Evolutionary conservation across 768 basidiomycete genomes (phyloP).

Genomic region (Lactifluus subvellereus): DNA sequence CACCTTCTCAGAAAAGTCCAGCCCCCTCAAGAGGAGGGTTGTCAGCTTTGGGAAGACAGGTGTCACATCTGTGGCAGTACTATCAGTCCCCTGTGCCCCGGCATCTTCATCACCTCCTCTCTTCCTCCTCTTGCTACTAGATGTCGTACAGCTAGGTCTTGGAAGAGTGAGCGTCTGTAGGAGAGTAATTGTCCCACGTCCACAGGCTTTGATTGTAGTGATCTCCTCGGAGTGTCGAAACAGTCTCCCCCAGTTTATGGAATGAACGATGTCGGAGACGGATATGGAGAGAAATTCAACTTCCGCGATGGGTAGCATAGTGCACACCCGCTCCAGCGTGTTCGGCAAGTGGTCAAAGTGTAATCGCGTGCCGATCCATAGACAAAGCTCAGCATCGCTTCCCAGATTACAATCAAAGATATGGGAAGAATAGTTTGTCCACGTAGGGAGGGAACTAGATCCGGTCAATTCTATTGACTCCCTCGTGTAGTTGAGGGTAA

Average conservation of each 20-base stretch:
- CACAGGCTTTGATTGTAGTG: background rate
- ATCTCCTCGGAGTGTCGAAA: constrained; percentile 3
- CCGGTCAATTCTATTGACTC: background rate
- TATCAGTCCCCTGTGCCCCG: background rate
- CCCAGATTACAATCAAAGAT: background rate
- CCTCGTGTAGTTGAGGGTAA: background rate
- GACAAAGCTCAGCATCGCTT: background rate
- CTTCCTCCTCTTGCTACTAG: background rate
- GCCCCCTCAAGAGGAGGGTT: background rate
- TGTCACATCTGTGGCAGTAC: no score
- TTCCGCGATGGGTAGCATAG: background rate
- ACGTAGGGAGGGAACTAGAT: background rate
- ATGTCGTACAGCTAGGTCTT: background rate
- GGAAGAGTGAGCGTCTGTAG: constrained; percentile 3
- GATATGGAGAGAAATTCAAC: constrained; percentile 8
- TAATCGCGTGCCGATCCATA: background rate
- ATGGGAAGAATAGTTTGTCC: background rate
- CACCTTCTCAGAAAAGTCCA: background rate
- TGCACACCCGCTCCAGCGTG: background rate
- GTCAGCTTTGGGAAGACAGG: constrained; percentile 10
- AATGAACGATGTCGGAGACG: background rate
- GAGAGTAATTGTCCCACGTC: background rate
- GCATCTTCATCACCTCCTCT: background rate
- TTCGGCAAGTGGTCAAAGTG: background rate
- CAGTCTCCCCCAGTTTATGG: background rate